These are phyloP conservation scores for Penicillium sp. DNA, from an alignment of 2,329 filamentous ascomycete genomes.

Conservation along the genomic window DNA sequence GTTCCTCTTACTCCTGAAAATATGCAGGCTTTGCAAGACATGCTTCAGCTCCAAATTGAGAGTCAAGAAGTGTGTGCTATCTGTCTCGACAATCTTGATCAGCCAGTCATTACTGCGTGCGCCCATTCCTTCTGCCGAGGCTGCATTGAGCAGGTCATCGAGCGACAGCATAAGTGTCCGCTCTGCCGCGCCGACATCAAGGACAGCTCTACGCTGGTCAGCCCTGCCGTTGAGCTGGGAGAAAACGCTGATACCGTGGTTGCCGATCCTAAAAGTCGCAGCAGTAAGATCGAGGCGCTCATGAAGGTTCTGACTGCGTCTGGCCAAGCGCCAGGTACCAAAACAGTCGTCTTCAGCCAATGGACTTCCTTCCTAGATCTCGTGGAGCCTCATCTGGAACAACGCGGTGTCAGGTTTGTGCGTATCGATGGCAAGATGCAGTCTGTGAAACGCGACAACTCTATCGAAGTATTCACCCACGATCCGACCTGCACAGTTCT, in stretches of 20 bases:
- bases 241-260: constrained; percentile 49
- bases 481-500: constrained; percentile 69
- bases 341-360: constrained; percentile 78
- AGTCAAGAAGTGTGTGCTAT: constrained; percentile 79
- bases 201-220: constrained; percentile 60
- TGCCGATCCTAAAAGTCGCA: constrained; percentile 63
- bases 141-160: constrained; percentile 73
- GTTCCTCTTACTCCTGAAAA: constrained; percentile 73
- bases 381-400: constrained; percentile 65
- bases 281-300: constrained; percentile 78
- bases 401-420: constrained; percentile 60
- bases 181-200: constrained; percentile 72
- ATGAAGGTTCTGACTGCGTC: constrained; percentile 71
- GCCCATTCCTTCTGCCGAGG: constrained; percentile 73
- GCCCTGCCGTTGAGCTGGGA: constrained; percentile 59
- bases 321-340: constrained; percentile 62
- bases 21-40: constrained; percentile 65
- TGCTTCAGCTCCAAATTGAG: constrained; percentile 73
- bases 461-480: constrained; percentile 64
- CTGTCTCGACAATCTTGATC: constrained; percentile 69
- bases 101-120: constrained; percentile 79
- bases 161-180: constrained; percentile 75
- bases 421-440: constrained; percentile 81
- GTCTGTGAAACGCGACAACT: constrained; percentile 65
- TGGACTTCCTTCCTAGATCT: constrained; percentile 78